Percentiles rank a stretch among this genome's conserved stretches.
phyloP scores from a whole-genome alignment of 495 filamentous ascomycete species.

The Choiromyces venosus region DNA sequence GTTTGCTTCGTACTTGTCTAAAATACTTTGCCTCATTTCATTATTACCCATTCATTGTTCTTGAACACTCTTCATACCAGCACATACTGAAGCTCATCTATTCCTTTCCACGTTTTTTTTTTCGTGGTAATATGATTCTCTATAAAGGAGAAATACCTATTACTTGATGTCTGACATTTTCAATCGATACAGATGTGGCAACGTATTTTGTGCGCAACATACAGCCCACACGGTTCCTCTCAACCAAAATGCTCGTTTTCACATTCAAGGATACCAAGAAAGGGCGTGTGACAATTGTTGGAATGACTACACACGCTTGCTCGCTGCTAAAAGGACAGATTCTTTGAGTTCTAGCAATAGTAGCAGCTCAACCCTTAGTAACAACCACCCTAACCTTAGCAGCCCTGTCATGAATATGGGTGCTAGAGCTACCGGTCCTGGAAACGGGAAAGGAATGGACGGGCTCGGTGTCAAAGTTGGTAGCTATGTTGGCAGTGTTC shows the following conservation, averaged over 20 bases:
- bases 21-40: background rate
- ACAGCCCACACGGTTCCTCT: constrained; percentile 54
- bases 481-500: constrained; percentile 54
- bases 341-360: constrained; percentile 41
- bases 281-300: constrained; percentile 62
- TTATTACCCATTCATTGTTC: background rate
- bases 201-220: constrained; percentile 65
- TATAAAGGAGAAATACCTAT: background rate
- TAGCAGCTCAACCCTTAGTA: constrained; percentile 37
- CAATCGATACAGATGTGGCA: constrained; percentile 50
- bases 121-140: background rate
- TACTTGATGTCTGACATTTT: constrained; percentile 19
- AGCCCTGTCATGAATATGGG: constrained; percentile 36
- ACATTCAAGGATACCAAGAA: constrained; percentile 54
- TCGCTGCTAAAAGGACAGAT: constrained; percentile 36
- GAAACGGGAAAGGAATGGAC: constrained; percentile 19
- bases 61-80: background rate
- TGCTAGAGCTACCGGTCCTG: constrained; percentile 37
- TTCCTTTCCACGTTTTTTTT: background rate
- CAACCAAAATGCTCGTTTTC: constrained; percentile 62
- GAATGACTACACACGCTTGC: constrained; percentile 48
- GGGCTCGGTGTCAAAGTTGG: constrained; percentile 35
- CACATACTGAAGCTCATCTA: background rate
- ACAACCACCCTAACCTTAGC: constrained; percentile 26
- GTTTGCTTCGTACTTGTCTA: background rate